phyloP scores from a whole-genome alignment of 2,329 filamentous ascomycete genomes.

The Teratosphaeria pseudoeucalypti region DNA sequence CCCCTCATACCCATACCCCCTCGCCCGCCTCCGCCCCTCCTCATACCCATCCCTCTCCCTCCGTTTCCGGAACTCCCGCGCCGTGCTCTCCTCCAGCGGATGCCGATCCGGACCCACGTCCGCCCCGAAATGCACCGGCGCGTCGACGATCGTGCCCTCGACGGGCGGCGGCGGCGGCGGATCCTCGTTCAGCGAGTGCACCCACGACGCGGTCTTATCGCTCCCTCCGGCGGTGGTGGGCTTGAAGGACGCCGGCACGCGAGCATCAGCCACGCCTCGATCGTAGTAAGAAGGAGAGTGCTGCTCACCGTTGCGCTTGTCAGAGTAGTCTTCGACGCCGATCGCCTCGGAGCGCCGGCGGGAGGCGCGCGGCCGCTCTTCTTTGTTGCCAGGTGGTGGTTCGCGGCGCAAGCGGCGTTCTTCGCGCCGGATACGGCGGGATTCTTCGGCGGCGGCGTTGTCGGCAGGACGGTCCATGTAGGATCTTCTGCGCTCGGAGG shows the following conservation, averaged over 20 bases:
- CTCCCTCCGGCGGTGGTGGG: slow-evolving; percentile 25
- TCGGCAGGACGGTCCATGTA: slow-evolving; percentile 8
- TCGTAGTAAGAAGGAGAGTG: slow-evolving; percentile 6
- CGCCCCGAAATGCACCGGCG: slow-evolving; percentile 20
- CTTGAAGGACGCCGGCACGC: slow-evolving; percentile 15
- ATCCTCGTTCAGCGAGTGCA: slow-evolving; percentile 35
- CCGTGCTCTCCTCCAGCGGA: slow-evolving; percentile 18
- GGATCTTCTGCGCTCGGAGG: slow-evolving; percentile 18
- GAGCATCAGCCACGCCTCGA: slow-evolving; percentile 7
- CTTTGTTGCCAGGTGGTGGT: slow-evolving; percentile 18
- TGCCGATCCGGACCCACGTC: slow-evolving; percentile 14
- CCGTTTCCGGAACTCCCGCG: slow-evolving; percentile 20
- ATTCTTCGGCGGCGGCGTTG: slow-evolving; percentile 21
- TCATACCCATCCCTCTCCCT: slow-evolving; percentile 13
- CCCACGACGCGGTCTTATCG: slow-evolving; percentile 42
- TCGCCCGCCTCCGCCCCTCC: background rate
- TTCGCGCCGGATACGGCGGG: slow-evolving; percentile 30
- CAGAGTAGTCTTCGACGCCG: slow-evolving; percentile 34
- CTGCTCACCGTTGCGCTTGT: slow-evolving; percentile 31
- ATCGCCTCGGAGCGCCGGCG: slow-evolving; percentile 22
- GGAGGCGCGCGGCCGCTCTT: slow-evolving; percentile 20
- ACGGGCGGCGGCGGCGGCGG: slow-evolving; percentile 37
- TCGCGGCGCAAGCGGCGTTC: slow-evolving; percentile 33
- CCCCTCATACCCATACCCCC: slow-evolving; percentile 10
- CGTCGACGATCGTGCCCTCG: slow-evolving; percentile 39